phyloP scores from a whole-genome alignment of 2,329 filamentous ascomycete genomes.

The Aspergillus sergii region DNA sequence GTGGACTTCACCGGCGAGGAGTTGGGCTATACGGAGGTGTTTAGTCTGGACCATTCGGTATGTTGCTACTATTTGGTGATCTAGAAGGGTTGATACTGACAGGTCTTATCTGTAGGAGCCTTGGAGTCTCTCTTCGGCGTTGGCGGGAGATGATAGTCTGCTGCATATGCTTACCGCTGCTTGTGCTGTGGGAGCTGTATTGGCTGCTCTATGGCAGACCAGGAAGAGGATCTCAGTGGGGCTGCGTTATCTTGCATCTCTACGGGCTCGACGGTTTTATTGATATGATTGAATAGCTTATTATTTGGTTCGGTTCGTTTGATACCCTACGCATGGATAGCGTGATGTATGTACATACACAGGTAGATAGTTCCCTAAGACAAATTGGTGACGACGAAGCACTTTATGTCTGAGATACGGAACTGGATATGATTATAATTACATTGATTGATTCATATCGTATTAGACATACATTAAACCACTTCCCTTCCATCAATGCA shows the following conservation, averaged over 20 bases:
- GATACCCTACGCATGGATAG: neutral
- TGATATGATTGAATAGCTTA: neutral
- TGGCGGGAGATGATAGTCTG: neutral
- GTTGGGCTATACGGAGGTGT: conserved; percentile 23
- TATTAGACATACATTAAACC: neutral
- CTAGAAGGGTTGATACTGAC: neutral
- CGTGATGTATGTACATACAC: neutral
- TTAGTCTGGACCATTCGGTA: conserved; percentile 7
- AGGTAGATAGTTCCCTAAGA: neutral
- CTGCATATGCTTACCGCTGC: conserved; percentile 11
- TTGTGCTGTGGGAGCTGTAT: conserved; percentile 9
- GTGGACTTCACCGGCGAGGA: conserved; percentile 22
- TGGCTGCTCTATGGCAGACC: conserved; percentile 10
- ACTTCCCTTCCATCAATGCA: neutral
- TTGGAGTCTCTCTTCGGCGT: neutral
- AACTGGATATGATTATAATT: neutral
- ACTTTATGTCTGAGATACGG: neutral
- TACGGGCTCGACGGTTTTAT: neutral
- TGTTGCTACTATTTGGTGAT: neutral
- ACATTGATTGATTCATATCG: neutral
- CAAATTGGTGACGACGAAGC: neutral
- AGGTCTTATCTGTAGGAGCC: neutral
- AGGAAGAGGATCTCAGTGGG: neutral
- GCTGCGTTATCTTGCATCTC: neutral
- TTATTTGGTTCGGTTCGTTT: neutral